phyloP scores from a whole-genome alignment of 768 basidiomycete genomes.

The Calvatia gigantea region DNA sequence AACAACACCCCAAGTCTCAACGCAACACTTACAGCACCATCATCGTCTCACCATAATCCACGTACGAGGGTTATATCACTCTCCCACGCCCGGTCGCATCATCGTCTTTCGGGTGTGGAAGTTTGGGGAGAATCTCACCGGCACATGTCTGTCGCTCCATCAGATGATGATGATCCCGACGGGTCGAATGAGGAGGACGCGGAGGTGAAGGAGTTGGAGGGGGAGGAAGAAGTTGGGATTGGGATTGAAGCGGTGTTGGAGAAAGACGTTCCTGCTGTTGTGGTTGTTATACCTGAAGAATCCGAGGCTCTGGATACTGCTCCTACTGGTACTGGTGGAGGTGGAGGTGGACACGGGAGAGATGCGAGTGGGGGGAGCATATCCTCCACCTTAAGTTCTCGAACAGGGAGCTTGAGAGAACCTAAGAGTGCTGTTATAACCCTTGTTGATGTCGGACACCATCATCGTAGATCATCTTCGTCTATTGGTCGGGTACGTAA shows the following conservation, averaged over 20 bases:
- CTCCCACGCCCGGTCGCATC: constrained; percentile 5
- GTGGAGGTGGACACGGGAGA: not conserved
- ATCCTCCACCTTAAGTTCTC: not conserved
- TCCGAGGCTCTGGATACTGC: no score
- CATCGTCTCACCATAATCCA: no score
- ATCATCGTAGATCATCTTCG: no score
- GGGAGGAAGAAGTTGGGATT: not conserved
- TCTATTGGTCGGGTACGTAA: no score
- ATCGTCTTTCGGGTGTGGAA: constrained; percentile 7
- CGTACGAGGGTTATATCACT: constrained; percentile 8
- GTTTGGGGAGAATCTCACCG: constrained; percentile 10
- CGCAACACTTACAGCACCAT: no score
- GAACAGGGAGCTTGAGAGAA: constrained; percentile 3
- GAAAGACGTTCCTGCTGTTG: not conserved
- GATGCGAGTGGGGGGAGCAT: not conserved
- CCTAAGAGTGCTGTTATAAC: constrained; percentile 11
- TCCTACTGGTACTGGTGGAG: not conserved
- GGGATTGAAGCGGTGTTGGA: constrained; percentile 10
- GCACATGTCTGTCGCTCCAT: not conserved
- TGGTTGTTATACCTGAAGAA: not conserved
- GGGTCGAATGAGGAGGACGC: not conserved
- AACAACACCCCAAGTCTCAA: not conserved
- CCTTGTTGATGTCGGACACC: no score
- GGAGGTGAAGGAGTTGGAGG: not conserved
- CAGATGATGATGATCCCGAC: not conserved